Conservation (phyloP, 805 yeast genomes). For the Cyberlindnera samutprakarnensis region DNA sequence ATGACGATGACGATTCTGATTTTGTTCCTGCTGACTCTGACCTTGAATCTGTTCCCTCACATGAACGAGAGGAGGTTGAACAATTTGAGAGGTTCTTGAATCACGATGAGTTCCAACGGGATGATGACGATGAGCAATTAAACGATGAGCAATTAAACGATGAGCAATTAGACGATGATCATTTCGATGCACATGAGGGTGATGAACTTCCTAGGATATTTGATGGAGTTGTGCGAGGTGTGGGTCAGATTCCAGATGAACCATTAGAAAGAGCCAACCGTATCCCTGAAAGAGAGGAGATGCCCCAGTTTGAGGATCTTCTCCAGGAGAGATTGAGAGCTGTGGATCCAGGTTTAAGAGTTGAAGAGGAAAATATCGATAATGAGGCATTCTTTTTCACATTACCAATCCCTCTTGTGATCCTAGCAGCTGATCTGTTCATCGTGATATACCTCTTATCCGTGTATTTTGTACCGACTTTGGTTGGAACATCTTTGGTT, state of each 20-base stretch:
- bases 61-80: conserved; percentile 8
- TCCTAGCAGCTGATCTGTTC: conserved; percentile 10
- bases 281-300: neutral
- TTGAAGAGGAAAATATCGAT: conserved; percentile 5
- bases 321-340: too few relatives aligned
- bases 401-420: conserved; percentile 12
- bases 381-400: conserved; percentile 12
- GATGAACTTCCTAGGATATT: too few relatives aligned
- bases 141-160: conserved; percentile 7
- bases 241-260: neutral
- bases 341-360: neutral
- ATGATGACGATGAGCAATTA: conserved; percentile 6
- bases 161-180: neutral
- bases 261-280: neutral
- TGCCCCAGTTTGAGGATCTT: neutral
- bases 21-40: conserved; percentile 19
- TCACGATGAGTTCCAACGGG: conserved; percentile 5
- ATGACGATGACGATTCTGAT: conserved; percentile 25
- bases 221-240: too few relatives aligned
- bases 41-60: conserved; percentile 3
- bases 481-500: conserved; percentile 1
- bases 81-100: conserved; percentile 11
- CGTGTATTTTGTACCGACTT: conserved; percentile 1
- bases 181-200: too few relatives aligned
- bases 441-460: neutral